Evolutionary conservation across 768 basidiomycete genomes (phyloP), one percentile per base, ranked within the genome.

Genomic region (Pleurotus tuoliensis): DNA sequence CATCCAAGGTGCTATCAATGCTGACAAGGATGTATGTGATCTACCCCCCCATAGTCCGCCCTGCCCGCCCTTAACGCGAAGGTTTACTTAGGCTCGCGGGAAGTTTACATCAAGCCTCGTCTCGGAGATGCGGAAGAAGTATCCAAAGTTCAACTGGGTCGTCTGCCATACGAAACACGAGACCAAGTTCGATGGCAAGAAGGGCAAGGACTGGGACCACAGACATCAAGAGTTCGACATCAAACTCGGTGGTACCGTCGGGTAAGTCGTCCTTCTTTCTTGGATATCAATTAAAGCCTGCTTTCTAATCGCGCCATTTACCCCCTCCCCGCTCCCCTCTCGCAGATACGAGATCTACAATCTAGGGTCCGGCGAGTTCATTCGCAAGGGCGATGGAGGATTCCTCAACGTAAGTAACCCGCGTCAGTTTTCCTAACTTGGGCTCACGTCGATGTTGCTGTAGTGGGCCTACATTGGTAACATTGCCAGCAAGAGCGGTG

Each of bases 191-290:
- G 39, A 56, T 2, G 64, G 62, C 11, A 47, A 44, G 15, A 50
- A 55, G n/a, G 62, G 61, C 22, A 56, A 60, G 37, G 61, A 65
- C 30, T 65, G 62, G 64, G 59, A 58, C 5, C 62, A 65, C 20
- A 43, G 39, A 18, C 61, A 62, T 38, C 39, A 61, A 5, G 64
- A 65, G 40, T 48, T 63, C 34, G 59, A 59, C 24, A 37, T 50
- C 27, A 50, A 50, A 25, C 15, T 50, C 16, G 48, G 48, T 8
- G 48, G 48, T 37, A 65, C 62, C 12, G 55, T 65, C 34, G 64
- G 61, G 62, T 63, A 56, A 13, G 62, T 46, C 11, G n/a, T 15
- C 7, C 16, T n/a, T 5, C 12, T 12, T 3, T 3, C n/a, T 25
- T 25, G 5, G 5, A 25, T 25, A 25, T 5, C 24, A 25, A 25